Base-by-base conservation (phyloP, 768 basidiomycete species). In the Mycena vitilis region DNA sequence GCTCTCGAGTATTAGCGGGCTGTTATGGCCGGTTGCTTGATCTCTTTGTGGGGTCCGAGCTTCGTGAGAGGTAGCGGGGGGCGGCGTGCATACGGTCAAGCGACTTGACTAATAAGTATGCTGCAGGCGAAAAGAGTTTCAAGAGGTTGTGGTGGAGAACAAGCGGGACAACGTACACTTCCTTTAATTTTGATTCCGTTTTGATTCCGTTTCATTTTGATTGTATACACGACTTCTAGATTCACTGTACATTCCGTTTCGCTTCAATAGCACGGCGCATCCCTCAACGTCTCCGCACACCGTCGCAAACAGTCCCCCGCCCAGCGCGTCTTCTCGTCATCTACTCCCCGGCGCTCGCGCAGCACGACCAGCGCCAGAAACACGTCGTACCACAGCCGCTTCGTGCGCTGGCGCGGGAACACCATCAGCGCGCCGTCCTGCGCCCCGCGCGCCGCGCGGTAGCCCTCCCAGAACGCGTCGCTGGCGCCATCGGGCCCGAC, bases 351-450 rank as follows among this genome's bases (percentile, higher is more conserved):
- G 36, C 75, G 76, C 69, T 85, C 86, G 30, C 79, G 80, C 55
- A 90, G 76, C 60, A 90, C 79, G 2, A 90, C 77, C 13, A 89
- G 73, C 15, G 89, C 88, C 66, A 91, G 74, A 75, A 90, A 93
- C 8, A 93, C 73, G 38, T 88, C 88, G 75, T 93, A 94, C 93
- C 92, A 94, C 55, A 89, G 71, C 66, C 92, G 80, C 77, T 94
- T 94, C 56, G 92, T 94, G 75, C 83, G 86, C 78, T 94, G 92
- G 56, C 92, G 83, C 15, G 84, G 79, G 66, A 93, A 89, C 25
- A 87, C 74, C 4, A 91, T 81, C 51, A 88, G 74, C 5, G 79
- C 37, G 22, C 67, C 59, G 20, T 65, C 67, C 47, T 69, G 79
- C 1, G 78, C 82, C 1, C 87, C 88, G 8, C 86, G 84, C n/a